These are phyloP conservation scores for Ambrosia trifida DNA, from an alignment of 129 eudicot species.

Conservation along the genomic window DNA sequence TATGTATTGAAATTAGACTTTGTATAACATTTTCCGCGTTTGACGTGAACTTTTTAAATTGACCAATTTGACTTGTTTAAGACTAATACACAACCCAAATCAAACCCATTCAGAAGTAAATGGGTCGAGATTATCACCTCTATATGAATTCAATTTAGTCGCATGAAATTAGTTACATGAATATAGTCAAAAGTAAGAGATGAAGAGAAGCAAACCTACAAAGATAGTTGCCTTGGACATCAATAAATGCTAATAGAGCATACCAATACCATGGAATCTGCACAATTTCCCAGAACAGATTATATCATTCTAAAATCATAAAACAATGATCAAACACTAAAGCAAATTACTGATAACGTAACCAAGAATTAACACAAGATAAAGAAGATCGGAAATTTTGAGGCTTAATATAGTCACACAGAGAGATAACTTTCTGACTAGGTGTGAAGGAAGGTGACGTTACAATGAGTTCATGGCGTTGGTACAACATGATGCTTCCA, in stretches of 20 bases:
- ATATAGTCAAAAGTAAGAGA: constrained; percentile 7
- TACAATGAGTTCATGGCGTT: constrained; percentile 48
- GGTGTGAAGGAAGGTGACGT: constrained; percentile 16
- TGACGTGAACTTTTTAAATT: neutral
- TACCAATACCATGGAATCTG: constrained; percentile 45
- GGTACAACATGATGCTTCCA: constrained; percentile 57
- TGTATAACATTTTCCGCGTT: neutral
- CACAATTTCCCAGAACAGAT: neutral
- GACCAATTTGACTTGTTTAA: neutral
- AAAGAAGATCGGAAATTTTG: neutral
- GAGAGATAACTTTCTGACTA: neutral
- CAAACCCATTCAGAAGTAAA: neutral
- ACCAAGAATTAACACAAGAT: neutral
- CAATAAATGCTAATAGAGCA: constrained; percentile 65
- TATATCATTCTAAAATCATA: neutral
- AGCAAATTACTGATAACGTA: neutral
- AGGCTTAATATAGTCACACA: neutral
- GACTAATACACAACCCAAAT: constrained; percentile 4
- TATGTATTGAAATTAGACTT: neutral
- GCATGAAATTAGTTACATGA: neutral
- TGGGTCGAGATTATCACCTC: neutral
- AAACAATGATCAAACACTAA: neutral
- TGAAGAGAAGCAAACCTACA: constrained; percentile 48
- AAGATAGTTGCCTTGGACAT: constrained; percentile 86
- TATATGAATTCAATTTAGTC: neutral